Percentiles rank a stretch among this genome's conserved stretches.
Conservation (phyloP, 352 stramenopile genomes). For the Peronospora farinosa region DNA sequence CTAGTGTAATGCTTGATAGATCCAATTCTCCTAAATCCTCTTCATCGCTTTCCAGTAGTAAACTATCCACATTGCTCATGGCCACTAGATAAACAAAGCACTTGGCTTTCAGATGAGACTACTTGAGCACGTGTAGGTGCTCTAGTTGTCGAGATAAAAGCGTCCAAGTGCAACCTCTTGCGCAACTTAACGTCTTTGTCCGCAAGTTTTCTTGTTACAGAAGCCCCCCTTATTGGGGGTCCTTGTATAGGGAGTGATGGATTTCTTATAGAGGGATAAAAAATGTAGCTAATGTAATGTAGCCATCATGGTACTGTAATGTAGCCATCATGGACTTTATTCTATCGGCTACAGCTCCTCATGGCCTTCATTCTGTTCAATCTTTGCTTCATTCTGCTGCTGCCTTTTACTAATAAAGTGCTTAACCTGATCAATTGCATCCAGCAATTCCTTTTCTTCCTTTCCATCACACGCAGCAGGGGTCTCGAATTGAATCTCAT, state of each 20-base stretch:
- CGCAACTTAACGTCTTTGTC: constrained; percentile 4
- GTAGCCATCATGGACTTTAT: neutral
- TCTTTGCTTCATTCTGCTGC: neutral
- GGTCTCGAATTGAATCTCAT: constrained; percentile 78
- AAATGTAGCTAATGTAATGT: too few species aligned
- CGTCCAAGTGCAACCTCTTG: neutral
- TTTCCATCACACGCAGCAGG: constrained; percentile 41
- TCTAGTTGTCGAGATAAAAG: constrained; percentile 6
- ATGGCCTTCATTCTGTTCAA: constrained; percentile 8
- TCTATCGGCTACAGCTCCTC: constrained; percentile 18
- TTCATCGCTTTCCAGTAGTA: constrained; percentile 62
- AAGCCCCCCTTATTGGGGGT: constrained; percentile 8
- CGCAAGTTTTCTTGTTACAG: constrained; percentile 15
- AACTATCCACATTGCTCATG: constrained; percentile 52
- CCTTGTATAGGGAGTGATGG: constrained; percentile 17
- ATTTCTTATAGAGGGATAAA: constrained; percentile 11
- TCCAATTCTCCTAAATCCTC: constrained; percentile 62
- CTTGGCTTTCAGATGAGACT: constrained; percentile 1
- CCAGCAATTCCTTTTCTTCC: constrained; percentile 20
- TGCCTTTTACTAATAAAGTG: constrained; percentile 1
- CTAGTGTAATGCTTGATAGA: constrained; percentile 57
- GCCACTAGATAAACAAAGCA: neutral
- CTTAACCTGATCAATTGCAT: constrained; percentile 16
- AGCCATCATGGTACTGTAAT: neutral
- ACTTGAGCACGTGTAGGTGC: neutral